Evolutionary conservation across 108 stramenopile species (phyloP), one percentile per base, ranked within the genome.

Genomic region (Poteriospumella lacustris): DNA sequence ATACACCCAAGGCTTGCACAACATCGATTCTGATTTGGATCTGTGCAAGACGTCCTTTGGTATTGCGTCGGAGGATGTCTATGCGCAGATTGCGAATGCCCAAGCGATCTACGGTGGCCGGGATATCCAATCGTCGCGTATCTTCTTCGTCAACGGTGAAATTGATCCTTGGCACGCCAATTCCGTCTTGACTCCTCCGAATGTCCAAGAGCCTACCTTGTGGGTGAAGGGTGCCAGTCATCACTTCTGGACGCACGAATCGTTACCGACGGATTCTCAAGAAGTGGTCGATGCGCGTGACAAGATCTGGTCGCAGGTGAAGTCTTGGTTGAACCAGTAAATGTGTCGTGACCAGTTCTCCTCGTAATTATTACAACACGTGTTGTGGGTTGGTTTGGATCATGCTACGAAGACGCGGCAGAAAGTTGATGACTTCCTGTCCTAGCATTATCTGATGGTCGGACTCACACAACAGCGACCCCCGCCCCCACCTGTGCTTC

Each of bases 111-210:
- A 97, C 68, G 95, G 95, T 31, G 94, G 93, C 34, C 70, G 87
- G 36, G 58, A 40, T 0, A 87, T 90, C 1, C 86, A 81, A 47
- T 58, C 44, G 15, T 38, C 47, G 44, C 86, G 91, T 12, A 91
- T 96, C 39, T 59, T 95, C 19, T 93, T 89, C 62, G 86, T 91
- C 38, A 95, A 91, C 81, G 96, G 96, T 28, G 83, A 92, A 67
- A 91, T 93, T 2, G 96, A 97, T 86, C 96, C 96, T 0, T 97
- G 96, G 96, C 90, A 87, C 9, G 88, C 81, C 24, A 83, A 92
- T 28, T 86, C 90, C 1, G 78, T 96, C 26, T 78, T 83, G 9
- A 78, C 82, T 1, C 64, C 78, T 33, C 58, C 81, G 0, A 81
- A 81, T 38, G 80, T 75, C 2, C 15, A 81, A 75, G 82, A 81